phyloP scores from a whole-genome alignment of 2,329 filamentous ascomycete genomes.

The Incumbomyces delicatus region DNA sequence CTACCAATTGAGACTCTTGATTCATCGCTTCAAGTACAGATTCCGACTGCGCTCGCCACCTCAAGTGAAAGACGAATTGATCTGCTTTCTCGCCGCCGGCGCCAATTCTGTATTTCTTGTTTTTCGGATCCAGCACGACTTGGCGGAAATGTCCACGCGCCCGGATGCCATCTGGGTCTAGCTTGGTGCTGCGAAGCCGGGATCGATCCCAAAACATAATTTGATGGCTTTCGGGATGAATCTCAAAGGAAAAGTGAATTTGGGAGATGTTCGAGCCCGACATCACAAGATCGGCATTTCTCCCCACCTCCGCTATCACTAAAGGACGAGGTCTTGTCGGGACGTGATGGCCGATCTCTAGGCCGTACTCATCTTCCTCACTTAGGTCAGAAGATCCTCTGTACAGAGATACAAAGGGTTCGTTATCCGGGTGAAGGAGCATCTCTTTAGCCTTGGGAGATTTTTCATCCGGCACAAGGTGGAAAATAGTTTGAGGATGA shows the following conservation, averaged over 20 bases:
- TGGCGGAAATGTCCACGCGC: slow-evolving; percentile 2
- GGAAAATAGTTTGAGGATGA: slow-evolving; percentile 7
- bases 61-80: background rate
- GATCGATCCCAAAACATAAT: slow-evolving; percentile 6
- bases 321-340: slow-evolving; percentile 6
- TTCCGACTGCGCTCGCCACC: background rate
- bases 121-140: slow-evolving; percentile 2
- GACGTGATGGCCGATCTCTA: slow-evolving; percentile 9
- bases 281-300: slow-evolving; percentile 6
- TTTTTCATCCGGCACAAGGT: slow-evolving; percentile 6
- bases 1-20: background rate
- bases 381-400: background rate
- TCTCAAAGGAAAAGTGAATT: slow-evolving; percentile 7
- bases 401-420: slow-evolving; percentile 6
- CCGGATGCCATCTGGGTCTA: slow-evolving; percentile 1
- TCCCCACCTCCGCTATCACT: slow-evolving; percentile 8
- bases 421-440: slow-evolving; percentile 7
- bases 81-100: background rate
- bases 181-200: slow-evolving; percentile 4
- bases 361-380: slow-evolving; percentile 2
- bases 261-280: slow-evolving; percentile 5
- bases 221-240: slow-evolving; percentile 5
- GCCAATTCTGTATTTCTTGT: slow-evolving; percentile 1
- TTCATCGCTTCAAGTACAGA: no score
- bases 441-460: slow-evolving; percentile 7